Evolutionary conservation across 1,139 yeast species (phyloP), one percentile per base, ranked within the genome.

Genomic region (Meyerozyma sp.): DNA sequence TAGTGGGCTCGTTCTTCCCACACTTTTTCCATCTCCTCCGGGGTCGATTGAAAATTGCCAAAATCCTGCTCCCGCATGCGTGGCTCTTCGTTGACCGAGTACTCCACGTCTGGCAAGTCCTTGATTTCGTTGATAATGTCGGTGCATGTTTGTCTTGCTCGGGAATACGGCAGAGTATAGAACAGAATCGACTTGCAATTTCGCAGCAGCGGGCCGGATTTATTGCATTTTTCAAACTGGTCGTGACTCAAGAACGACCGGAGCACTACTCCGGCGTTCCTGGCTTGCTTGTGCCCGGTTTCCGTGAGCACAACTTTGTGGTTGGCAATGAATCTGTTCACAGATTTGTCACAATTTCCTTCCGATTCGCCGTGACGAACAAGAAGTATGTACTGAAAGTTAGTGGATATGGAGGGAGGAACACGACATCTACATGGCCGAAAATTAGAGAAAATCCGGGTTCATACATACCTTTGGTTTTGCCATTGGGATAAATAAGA

Each of bases 341-440:
- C 91, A 2, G 81, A 66, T 57, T 89, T 88, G 61, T 90, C 95
- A 55, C 74, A 78, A 63, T 90, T 90, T 11, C 96, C 94, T 56
- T 87, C 95, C 3, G 93, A 83, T 58, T 90, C 96, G 29, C 96
- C 97, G 60, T 90, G 97, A 53, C 96, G 80, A 10, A 90, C 82
- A 25, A 90, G 70, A 40, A 90, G 67, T 35, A 90, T 88, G 39
- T 89, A 74, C 85, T 82, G 42, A n/a, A 27, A 8, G 59, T 48
- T 50, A 52, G 56, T 49, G 37, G 35, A 5, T 27, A 13, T 4
- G n/a, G 13, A 27, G 7, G 13, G 3, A 2, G 13, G 29, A 10
- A 13, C 13, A n/a, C 7, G 29, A 2, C 5, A 27, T 2, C 29
- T 10, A 10, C 13, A n/a, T n/a, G 7, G 13, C 13, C 29, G 13